phyloP scores from a whole-genome alignment of 805 yeast species.

The Lachancea lanzarotensis region DNA sequence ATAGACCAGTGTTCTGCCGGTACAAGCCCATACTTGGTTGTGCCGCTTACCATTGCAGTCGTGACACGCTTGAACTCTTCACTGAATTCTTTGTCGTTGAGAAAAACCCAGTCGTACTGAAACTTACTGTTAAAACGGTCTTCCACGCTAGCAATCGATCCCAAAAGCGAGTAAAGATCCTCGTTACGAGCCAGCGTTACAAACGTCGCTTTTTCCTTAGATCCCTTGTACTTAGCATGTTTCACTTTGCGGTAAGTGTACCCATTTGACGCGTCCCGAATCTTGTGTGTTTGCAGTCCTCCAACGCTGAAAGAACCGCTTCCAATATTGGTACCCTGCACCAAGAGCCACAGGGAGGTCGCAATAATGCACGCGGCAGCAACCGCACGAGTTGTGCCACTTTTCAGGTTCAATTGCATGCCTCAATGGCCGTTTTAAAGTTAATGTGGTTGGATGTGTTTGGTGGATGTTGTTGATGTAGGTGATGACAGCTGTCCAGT shows the following conservation, averaged over 20 bases:
- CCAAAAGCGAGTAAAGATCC: constrained; percentile 52
- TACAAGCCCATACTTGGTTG: constrained; percentile 62
- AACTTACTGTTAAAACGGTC: constrained; percentile 70
- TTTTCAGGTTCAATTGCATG: constrained; percentile 5
- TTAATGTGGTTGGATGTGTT: neutral
- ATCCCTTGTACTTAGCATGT: constrained; percentile 15
- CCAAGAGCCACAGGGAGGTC: constrained; percentile 4
- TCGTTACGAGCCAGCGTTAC: constrained; percentile 64
- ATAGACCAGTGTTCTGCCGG: constrained; percentile 81
- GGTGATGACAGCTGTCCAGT: neutral
- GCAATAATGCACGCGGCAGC: constrained; percentile 6
- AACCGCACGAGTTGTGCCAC: constrained; percentile 1
- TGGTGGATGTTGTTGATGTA: neutral
- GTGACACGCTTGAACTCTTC: constrained; percentile 61
- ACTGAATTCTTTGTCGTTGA: constrained; percentile 72
- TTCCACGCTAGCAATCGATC: constrained; percentile 64
- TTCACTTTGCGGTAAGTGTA: constrained; percentile 13
- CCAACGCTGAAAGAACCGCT: neutral
- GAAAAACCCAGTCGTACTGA: constrained; percentile 88
- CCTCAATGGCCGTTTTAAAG: neutral
- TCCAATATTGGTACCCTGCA: constrained; percentile 4
- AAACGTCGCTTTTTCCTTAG: constrained; percentile 26
- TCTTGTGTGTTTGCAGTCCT: neutral
- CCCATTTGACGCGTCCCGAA: constrained; percentile 7
- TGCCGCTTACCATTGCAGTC: constrained; percentile 53